phyloP scores from a whole-genome alignment of 257 asterid genomes.

The Scutellaria minor region DNA sequence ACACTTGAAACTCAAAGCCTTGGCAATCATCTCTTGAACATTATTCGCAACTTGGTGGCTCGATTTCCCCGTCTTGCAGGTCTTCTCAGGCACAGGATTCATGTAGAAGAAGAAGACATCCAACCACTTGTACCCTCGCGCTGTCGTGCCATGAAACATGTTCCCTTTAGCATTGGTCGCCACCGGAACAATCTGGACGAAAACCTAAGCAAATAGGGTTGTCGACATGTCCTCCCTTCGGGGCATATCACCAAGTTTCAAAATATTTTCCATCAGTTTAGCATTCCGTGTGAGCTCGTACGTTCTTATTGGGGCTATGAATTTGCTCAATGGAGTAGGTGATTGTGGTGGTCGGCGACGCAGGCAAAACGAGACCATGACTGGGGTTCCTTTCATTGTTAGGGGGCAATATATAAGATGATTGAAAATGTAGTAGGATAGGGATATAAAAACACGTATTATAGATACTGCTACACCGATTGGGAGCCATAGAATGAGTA shows the following conservation, averaged over 20 bases:
- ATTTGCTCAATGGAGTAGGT: constrained; percentile 35
- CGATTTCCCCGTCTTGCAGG: constrained; percentile 43
- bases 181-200: constrained; percentile 45
- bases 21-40: constrained; percentile 46
- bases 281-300: constrained; percentile 36
- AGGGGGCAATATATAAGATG: background rate
- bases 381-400: constrained; percentile 33
- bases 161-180: constrained; percentile 28
- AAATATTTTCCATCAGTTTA: constrained; percentile 22
- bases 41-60: constrained; percentile 48
- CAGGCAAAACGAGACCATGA: constrained; percentile 33
- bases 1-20: constrained; percentile 40
- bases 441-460: constrained; percentile 9
- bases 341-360: constrained; percentile 34
- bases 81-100: constrained; percentile 45
- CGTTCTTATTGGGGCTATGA: constrained; percentile 33
- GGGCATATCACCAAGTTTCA: constrained; percentile 40
- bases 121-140: constrained; percentile 47
- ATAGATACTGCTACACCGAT: constrained; percentile 37
- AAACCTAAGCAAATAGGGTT: constrained; percentile 44
- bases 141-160: constrained; percentile 48
- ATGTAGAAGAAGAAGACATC: constrained; percentile 45
- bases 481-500: constrained; percentile 48
- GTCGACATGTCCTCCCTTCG: constrained; percentile 50
- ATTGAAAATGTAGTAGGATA: background rate